Evolutionary conservation across 1,139 yeast genomes (phyloP).

Genomic region (Zygotorulaspora mrakii): DNA sequence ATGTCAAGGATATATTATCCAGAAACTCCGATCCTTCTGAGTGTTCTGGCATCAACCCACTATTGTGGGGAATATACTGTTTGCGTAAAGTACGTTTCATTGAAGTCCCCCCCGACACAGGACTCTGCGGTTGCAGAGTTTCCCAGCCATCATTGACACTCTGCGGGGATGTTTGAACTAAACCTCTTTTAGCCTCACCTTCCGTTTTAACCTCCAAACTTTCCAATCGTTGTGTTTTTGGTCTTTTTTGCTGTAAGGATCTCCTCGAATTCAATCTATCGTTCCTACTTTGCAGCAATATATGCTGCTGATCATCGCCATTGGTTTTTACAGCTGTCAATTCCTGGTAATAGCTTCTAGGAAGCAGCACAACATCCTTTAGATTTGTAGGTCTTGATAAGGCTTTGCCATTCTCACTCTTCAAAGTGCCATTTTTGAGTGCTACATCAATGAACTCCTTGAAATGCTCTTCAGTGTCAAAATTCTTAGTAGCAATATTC

Average conservation of each 20-base stretch:
- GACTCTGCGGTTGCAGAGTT: slow-evolving; percentile 35
- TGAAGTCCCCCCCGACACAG: not conserved
- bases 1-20: slow-evolving; percentile 54
- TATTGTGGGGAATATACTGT: slow-evolving; percentile 1
- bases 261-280: not conserved
- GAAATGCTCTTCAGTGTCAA: not conserved
- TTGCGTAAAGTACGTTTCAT: slow-evolving; percentile 1
- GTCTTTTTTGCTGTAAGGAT: not conserved
- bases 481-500: not conserved
- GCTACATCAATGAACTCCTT: not conserved
- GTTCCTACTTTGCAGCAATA: not conserved
- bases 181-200: not conserved
- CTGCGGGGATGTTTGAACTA: slow-evolving; percentile 40
- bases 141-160: slow-evolving; percentile 50
- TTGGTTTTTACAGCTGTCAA: slow-evolving; percentile 30
- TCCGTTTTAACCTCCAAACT: not conserved
- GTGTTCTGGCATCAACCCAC: slow-evolving; percentile 4
- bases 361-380: slow-evolving; percentile 59
- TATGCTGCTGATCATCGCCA: not conserved
- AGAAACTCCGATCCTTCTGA: slow-evolving; percentile 11
- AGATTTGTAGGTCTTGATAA: slow-evolving; percentile 42
- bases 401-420: slow-evolving; percentile 6
- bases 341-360: slow-evolving; percentile 54
- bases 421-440: slow-evolving; percentile 10
- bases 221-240: not conserved